Evolutionary conservation across 176 grass and related monocot genomes (phyloP), one percentile per base, ranked within the genome.

Genomic region (Oryza brachyantha): DNA sequence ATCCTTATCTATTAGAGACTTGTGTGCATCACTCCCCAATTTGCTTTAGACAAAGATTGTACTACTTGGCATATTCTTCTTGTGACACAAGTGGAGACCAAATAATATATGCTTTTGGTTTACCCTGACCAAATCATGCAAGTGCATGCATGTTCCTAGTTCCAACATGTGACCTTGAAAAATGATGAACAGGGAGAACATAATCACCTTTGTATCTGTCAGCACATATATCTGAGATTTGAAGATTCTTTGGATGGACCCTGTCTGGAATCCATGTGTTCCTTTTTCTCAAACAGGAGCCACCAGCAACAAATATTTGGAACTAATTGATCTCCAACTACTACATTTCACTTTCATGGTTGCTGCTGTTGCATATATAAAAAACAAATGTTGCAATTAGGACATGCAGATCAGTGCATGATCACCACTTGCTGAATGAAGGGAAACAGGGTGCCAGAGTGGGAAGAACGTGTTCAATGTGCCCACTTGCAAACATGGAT

Each of bases 391-490:
- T 66, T 62, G 61, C 19, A 61, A 42, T n/a, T n/a, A 69, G 78
- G 52, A n/a, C 69, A 54, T 42, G 8, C 8, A 69, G 11, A 70
- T 69, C 10, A 84, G 26, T 48, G 2, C 48, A 55, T 52, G 42
- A 19, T 68, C 17, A 52, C 24, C 78, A 70, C 38, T 63, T 81
- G 71, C 38, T 54, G 60, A 67, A 62, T 67, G 62, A 74, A 75
- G 11, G 16, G 13, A 26, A 52, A 80, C 48, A 8, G 26, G 26
- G 16, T 36, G 40, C 14, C n/a, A 32, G 27, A 70, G 40, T 40
- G 38, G 72, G 65, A 81, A 81, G 64, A 81, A 81, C 72, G 21
- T 74, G 54, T 10, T 61, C 64, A 62, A 70, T 10, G 11, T 26
- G 54, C 29, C 78, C 52, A 52, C 71, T 81, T 70, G 84, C 68